Conservation (phyloP, 345 rosid species). For the Syzygium jambos region DNA sequence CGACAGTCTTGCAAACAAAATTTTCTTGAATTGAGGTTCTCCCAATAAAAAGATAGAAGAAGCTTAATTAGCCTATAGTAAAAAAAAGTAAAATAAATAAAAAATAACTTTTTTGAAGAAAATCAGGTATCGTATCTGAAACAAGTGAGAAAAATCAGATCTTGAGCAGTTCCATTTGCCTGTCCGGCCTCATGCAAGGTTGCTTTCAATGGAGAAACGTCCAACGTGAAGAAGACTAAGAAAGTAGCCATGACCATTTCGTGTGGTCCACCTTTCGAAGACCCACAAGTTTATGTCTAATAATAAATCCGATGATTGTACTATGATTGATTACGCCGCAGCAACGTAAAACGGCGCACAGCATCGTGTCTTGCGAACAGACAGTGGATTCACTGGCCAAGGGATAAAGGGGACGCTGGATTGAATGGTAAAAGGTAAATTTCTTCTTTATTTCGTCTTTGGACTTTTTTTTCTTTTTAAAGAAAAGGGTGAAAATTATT, state of each 20-base stretch:
- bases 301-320: constrained; percentile 2
- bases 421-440: not conserved
- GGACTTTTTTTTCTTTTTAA: not conserved
- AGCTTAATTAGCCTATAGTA: not conserved
- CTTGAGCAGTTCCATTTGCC: constrained; percentile 17
- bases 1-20: not conserved
- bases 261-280: constrained; percentile 17
- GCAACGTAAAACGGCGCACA: not conserved
- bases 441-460: not conserved
- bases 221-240: not conserved
- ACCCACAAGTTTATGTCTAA: not conserved
- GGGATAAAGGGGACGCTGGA: not conserved
- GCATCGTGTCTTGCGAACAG: not conserved
- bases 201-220: constrained; percentile 8
- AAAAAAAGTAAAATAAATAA: not conserved
- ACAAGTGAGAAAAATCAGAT: constrained; percentile 11
- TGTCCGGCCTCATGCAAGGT: constrained; percentile 8
- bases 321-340: constrained; percentile 14
- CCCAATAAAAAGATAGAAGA: not conserved
- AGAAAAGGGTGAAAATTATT: not conserved
- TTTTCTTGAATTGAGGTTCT: not conserved
- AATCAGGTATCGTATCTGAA: not conserved
- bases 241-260: constrained; percentile 7
- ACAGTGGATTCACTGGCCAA: not conserved
- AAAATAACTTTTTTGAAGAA: not conserved